Evolutionary conservation across 192 early-diverging fungal genomes (phyloP).

Genomic region (Coemansia furcata): DNA sequence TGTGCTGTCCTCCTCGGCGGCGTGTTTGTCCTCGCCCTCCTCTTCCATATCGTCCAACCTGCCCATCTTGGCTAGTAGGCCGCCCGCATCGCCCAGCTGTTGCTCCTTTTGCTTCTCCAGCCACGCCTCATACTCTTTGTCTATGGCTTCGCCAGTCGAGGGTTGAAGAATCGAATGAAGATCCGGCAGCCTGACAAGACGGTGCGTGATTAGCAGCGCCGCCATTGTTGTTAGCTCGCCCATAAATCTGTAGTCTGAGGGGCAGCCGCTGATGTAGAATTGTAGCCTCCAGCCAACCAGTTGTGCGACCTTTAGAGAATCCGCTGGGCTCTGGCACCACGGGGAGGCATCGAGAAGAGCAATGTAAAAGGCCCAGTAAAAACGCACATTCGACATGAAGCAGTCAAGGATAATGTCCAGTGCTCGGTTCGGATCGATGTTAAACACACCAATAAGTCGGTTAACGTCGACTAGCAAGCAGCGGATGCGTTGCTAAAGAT

Average conservation of each 20-base stretch:
- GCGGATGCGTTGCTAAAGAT: conserved; percentile 17
- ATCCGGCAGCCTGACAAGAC: conserved; percentile 29
- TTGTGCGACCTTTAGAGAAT: conserved; percentile 40
- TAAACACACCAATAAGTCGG: conserved; percentile 47
- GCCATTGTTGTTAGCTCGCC: conserved; percentile 47
- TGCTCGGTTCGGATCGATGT: conserved; percentile 46
- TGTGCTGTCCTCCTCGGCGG: background rate
- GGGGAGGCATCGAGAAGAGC: conserved; percentile 48
- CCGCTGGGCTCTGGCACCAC: conserved; percentile 27
- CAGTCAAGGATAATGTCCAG: conserved; percentile 50
- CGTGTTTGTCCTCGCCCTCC: conserved; percentile 2
- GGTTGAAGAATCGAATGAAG: conserved; percentile 37
- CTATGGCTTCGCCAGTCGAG: conserved; percentile 1
- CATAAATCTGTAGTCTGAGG: conserved; percentile 21
- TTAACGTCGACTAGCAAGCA: conserved; percentile 30
- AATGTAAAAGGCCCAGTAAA: conserved; percentile 47
- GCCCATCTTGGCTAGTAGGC: conserved; percentile 32
- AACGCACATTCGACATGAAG: conserved; percentile 45
- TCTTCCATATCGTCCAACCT: conserved; percentile 27
- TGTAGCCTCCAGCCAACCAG: conserved; percentile 50
- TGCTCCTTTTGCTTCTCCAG: conserved; percentile 22
- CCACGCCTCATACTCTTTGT: conserved; percentile 36
- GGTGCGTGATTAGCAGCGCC: conserved; percentile 40
- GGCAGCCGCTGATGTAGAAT: conserved; percentile 27
- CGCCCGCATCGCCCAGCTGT: conserved; percentile 7